These are phyloP conservation scores for Dionaea muscipula DNA, from an alignment of 179 eudicot species.

Conservation along the genomic window DNA sequence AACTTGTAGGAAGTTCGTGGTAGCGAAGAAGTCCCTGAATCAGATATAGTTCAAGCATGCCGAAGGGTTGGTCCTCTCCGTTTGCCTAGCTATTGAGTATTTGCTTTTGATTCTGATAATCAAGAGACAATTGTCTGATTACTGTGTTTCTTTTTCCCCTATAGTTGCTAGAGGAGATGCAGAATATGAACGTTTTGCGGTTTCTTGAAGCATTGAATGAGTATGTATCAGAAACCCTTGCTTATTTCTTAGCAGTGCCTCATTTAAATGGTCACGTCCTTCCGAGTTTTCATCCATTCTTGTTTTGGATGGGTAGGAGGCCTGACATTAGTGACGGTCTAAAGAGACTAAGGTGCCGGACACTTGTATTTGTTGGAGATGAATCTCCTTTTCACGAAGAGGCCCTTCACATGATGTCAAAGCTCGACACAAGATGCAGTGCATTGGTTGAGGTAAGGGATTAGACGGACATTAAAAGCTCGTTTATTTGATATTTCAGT, in stretches of 20 bases:
- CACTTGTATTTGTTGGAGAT: constrained; percentile 88
- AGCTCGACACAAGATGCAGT: constrained; percentile 69
- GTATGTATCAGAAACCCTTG: constrained; percentile 22
- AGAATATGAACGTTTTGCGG: constrained; percentile 59
- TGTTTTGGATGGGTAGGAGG: constrained; percentile 42
- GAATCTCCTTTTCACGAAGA: constrained; percentile 80
- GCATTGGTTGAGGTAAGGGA: constrained; percentile 86
- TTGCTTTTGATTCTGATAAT: background rate
- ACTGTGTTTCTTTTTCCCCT: constrained; percentile 8
- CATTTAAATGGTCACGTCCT: background rate
- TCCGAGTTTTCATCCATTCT: background rate
- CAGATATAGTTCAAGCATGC: constrained; percentile 85
- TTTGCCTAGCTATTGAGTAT: no score
- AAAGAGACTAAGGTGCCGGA: constrained; percentile 65
- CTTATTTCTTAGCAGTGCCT: background rate
- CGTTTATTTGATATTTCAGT: background rate
- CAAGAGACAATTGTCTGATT: background rate
- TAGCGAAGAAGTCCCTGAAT: constrained; percentile 60
- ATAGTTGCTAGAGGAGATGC: constrained; percentile 85
- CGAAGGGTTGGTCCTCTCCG: constrained; percentile 56
- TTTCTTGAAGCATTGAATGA: constrained; percentile 83
- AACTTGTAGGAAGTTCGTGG: constrained; percentile 74
- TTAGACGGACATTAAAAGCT: background rate
- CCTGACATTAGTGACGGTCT: constrained; percentile 71
- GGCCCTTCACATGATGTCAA: constrained; percentile 76